A percentile compares a stretch with the other conserved stretches of the same genome.
Conservation (phyloP, 495 filamentous ascomycete genomes). For the Penicillium malachiteum region DNA sequence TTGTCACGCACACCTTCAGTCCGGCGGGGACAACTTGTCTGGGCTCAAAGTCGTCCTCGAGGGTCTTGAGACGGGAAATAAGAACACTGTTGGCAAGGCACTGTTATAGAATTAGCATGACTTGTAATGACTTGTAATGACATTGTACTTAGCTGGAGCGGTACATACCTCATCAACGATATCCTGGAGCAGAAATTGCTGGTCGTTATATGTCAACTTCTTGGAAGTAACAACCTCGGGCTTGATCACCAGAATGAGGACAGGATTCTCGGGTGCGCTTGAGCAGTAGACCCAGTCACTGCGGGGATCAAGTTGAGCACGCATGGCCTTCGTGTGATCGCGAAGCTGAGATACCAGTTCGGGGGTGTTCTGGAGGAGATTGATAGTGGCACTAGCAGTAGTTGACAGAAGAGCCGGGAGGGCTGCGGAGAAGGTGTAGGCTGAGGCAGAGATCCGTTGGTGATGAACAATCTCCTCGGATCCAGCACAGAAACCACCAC, state of each 20-base stretch:
- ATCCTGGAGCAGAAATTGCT: conserved; percentile 85
- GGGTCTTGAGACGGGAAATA: conserved; percentile 78
- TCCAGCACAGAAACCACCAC: conserved; percentile 93
- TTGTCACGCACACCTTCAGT: conserved; percentile 87
- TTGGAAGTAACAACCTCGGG: conserved; percentile 73
- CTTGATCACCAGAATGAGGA: conserved; percentile 84
- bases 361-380: conserved; percentile 77
- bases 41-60: conserved; percentile 61
- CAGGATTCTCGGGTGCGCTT: conserved; percentile 78
- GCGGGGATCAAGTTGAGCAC: conserved; percentile 82
- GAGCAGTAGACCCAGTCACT: conserved; percentile 92
- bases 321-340: conserved; percentile 78
- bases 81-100: conserved; percentile 80
- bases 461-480: conserved; percentile 88
- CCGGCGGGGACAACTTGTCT: conserved; percentile 70
- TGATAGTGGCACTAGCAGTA: conserved; percentile 86
- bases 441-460: conserved; percentile 83
- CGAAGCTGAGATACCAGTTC: conserved; percentile 73
- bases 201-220: conserved; percentile 65
- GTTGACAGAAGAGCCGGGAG: conserved; percentile 91
- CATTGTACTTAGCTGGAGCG: not conserved
- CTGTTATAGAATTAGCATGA: conserved; percentile 37
- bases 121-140: not conserved
- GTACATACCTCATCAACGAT: conserved; percentile 83
- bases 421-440: conserved; percentile 94